These are phyloP conservation scores for Colletotrichum neosansevieriae DNA, from an alignment of 2,329 filamentous ascomycete genomes.

Conservation along the genomic window DNA sequence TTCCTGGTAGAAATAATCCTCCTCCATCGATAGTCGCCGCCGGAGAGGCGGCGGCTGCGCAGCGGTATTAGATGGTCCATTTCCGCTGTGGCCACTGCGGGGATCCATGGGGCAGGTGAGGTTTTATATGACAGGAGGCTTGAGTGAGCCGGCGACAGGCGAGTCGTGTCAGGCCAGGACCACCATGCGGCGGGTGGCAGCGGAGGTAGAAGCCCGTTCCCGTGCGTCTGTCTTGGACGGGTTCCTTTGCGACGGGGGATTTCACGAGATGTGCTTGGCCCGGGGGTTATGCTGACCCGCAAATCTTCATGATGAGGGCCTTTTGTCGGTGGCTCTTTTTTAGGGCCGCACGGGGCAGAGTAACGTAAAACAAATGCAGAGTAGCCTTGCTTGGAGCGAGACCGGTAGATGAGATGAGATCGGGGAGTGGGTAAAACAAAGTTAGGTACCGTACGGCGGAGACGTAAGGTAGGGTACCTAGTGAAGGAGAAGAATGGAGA, in stretches of 20 bases:
- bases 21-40: constrained; percentile 66
- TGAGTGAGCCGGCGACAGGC: constrained; percentile 33
- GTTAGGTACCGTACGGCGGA: constrained; percentile 20
- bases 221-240: constrained; percentile 40
- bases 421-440: constrained; percentile 32
- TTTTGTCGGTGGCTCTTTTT: constrained; percentile 41
- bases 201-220: constrained; percentile 39
- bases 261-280: constrained; percentile 40
- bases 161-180: constrained; percentile 40
- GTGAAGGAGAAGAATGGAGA: constrained; percentile 14
- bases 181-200: constrained; percentile 39
- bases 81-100: constrained; percentile 38
- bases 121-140: constrained; percentile 37
- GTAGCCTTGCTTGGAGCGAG: constrained; percentile 20
- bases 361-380: constrained; percentile 41
- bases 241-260: constrained; percentile 35
- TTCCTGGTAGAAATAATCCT: constrained; percentile 65
- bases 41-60: constrained; percentile 54
- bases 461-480: constrained; percentile 3
- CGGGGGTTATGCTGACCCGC: constrained; percentile 39
- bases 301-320: constrained; percentile 40
- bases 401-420: constrained; percentile 40
- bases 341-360: constrained; percentile 39
- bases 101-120: constrained; percentile 45
- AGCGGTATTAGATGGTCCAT: constrained; percentile 45